phyloP scores from a whole-genome alignment of 2,329 filamentous ascomycete genomes.

The Fusarium nisikadoi region DNA sequence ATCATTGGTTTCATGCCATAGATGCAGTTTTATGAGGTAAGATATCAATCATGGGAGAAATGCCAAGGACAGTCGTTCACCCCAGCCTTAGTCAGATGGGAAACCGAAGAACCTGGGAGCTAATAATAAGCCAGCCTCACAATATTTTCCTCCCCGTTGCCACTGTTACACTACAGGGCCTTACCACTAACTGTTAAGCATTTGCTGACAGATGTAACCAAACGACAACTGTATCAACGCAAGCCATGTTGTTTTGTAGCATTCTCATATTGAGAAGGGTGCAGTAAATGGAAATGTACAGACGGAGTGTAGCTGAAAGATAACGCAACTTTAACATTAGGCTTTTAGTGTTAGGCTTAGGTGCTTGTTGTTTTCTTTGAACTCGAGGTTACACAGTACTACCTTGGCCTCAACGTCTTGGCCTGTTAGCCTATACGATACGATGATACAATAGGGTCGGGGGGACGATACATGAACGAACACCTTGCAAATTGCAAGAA shows the following conservation, averaged over 20 bases:
- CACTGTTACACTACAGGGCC: not conserved
- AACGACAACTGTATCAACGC: not conserved
- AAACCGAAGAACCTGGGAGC: not conserved
- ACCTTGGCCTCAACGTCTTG: slow-evolving; percentile 5
- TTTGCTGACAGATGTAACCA: not conserved
- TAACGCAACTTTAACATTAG: not conserved
- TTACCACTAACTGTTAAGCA: not conserved
- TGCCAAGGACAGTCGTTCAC: not conserved
- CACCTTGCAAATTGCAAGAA: not conserved
- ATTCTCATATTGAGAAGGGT: slow-evolving; percentile 15
- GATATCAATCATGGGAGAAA: not conserved
- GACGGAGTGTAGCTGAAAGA: not conserved
- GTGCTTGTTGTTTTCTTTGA: not conserved
- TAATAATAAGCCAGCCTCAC: not conserved
- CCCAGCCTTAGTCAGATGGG: not conserved
- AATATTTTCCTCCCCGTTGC: not conserved
- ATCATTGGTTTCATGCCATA: not conserved
- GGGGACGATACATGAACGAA: not conserved
- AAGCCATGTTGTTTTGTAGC: slow-evolving; percentile 10
- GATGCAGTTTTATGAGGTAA: not conserved
- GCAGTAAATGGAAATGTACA: not conserved
- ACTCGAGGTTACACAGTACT: not conserved
- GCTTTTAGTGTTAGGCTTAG: not conserved
- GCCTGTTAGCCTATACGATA: not conserved
- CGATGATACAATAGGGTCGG: not conserved